Percentiles rank a stretch among this genome's conserved stretches.
phyloP scores from a whole-genome alignment of 805 yeast species.

The Clavispora phyllophila region DNA sequence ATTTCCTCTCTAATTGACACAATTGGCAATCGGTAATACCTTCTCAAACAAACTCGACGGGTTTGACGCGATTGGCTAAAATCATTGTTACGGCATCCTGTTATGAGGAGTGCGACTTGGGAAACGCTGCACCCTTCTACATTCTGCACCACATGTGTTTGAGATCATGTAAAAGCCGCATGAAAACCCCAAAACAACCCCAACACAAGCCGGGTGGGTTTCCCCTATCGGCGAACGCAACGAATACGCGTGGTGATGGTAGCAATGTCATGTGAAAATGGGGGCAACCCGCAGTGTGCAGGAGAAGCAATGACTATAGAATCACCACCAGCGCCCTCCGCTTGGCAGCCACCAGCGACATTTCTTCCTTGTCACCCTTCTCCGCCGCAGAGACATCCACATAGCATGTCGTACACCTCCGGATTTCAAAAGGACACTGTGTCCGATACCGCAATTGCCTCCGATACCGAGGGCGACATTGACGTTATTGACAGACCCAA shows the following conservation, averaged over 20 bases:
- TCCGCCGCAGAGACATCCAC: constrained; percentile 4
- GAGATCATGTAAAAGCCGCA: no score
- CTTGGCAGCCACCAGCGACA: neutral
- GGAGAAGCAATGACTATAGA: neutral
- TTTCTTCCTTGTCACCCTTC: neutral
- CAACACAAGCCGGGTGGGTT: no score
- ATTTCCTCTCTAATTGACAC: no score
- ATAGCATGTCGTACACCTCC: constrained; percentile 16
- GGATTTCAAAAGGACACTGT: constrained; percentile 16
- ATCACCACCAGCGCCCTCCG: neutral
- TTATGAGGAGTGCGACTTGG: no score
- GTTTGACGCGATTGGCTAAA: no score
- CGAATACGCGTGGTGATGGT: neutral
- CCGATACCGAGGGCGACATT: constrained; percentile 32
- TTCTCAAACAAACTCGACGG: no score
- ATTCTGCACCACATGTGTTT: no score
- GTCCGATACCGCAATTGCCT: constrained; percentile 30
- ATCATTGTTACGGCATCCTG: no score
- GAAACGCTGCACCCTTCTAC: no score
- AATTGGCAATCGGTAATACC: no score
- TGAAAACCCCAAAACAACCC: no score
- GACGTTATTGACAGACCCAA: constrained; percentile 18
- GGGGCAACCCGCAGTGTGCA: neutral
- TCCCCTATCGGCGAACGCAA: no score
- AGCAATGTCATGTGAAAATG: neutral